Conservation (phyloP, 441 rosid genomes). For the Metrosideros polymorpha region DNA sequence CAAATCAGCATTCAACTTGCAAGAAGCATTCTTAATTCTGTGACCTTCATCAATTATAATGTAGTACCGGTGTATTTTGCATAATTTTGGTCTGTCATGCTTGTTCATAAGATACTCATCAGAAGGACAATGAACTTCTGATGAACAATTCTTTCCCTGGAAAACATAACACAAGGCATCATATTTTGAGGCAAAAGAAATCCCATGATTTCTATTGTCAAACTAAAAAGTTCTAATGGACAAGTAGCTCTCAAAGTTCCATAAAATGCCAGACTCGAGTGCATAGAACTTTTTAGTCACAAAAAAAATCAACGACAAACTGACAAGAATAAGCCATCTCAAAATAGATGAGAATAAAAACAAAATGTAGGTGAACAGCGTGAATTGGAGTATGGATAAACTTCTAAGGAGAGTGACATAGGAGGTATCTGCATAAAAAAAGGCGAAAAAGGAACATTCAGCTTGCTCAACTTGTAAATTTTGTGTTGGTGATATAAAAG, state of each 20-base stretch:
- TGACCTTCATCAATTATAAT: conserved; percentile 96
- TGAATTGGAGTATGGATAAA: no score
- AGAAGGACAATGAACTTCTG: conserved; percentile 85
- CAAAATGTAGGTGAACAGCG: neutral
- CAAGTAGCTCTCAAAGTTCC: neutral
- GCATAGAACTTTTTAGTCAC: neutral
- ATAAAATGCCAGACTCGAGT: neutral
- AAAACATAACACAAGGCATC: conserved; percentile 10
- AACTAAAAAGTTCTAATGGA: neutral
- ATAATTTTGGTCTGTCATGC: conserved; percentile 90
- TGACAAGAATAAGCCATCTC: neutral
- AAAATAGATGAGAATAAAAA: neutral
- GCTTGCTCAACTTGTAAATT: neutral
- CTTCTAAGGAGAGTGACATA: no score
- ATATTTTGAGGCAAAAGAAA: conserved; percentile 9
- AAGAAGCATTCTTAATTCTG: conserved; percentile 96
- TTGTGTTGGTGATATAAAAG: neutral
- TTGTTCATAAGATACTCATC: conserved; percentile 96
- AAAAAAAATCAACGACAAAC: neutral
- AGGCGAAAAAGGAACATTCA: neutral
- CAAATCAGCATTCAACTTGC: conserved; percentile 93
- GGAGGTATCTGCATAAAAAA: neutral
- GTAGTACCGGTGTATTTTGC: conserved; percentile 89
- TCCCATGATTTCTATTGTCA: neutral
- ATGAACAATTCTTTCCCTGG: conserved; percentile 86